These are phyloP conservation scores for Beta macrorhiza DNA, from an alignment of 179 eudicot species.

Conservation along the genomic window DNA sequence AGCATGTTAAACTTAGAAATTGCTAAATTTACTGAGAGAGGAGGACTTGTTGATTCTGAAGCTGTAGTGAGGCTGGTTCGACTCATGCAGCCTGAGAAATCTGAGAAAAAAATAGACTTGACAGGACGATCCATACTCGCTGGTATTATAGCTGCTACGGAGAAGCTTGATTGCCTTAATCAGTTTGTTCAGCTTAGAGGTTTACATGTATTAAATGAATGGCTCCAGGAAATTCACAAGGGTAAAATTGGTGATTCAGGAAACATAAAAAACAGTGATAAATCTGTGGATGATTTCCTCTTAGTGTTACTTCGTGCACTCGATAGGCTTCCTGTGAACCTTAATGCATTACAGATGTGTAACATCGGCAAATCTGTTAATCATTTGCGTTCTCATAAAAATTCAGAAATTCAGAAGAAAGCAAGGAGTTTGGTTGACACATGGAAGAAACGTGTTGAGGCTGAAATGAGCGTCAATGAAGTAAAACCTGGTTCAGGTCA, in stretches of 20 bases:
- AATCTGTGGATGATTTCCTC: constrained; percentile 74
- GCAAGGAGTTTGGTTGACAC: constrained; percentile 86
- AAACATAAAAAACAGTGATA: constrained; percentile 62
- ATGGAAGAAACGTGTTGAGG: constrained; percentile 98
- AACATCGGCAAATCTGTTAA: constrained; percentile 93
- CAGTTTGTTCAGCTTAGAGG: constrained; percentile 79
- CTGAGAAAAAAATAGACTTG: constrained; percentile 64
- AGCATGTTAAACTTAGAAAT: constrained; percentile 59
- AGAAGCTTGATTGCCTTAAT: constrained; percentile 69
- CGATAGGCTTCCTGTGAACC: constrained; percentile 89
- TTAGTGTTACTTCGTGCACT: constrained; percentile 82
- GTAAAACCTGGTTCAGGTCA: constrained; percentile 60
- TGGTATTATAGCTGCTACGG: constrained; percentile 76
- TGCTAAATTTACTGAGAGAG: constrained; percentile 71
- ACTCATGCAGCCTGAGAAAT: constrained; percentile 75
- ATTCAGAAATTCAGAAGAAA: constrained; percentile 84
- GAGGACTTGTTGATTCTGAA: constrained; percentile 69
- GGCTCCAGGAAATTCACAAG: constrained; percentile 92
- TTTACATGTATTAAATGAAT: constrained; percentile 68
- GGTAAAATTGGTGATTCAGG: constrained; percentile 61
- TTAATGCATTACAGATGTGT: constrained; percentile 76
- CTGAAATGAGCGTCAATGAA: constrained; percentile 75
- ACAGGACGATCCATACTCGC: constrained; percentile 61
- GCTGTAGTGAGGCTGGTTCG: constrained; percentile 76
- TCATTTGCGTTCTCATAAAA: constrained; percentile 69